Evolutionary conservation across 768 basidiomycete genomes (phyloP).

Genomic region (Fomitopsis pulvina): DNA sequence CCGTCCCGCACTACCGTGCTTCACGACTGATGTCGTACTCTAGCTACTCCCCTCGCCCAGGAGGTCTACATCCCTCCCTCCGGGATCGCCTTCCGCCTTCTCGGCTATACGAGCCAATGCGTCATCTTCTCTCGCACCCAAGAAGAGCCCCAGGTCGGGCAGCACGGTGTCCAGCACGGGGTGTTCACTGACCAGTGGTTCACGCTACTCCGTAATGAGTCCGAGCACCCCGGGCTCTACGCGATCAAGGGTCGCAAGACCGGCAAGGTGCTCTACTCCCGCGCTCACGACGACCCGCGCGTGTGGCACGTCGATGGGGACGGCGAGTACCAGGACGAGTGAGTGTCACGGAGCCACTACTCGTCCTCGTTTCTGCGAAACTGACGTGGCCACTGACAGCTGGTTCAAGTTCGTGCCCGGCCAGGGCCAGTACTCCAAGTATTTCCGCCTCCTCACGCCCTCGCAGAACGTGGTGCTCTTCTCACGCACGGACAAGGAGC

Average conservation of each 20-base stretch:
- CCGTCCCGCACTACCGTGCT: no score
- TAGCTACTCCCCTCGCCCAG: no score
- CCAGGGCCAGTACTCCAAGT: neutral
- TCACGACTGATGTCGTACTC: no score
- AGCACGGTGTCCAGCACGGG: neutral
- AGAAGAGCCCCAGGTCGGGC: neutral
- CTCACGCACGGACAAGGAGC: neutral
- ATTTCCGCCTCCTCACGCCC: slow-evolving; percentile 1
- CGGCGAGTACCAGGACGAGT: neutral
- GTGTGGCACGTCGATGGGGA: neutral
- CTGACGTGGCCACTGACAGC: neutral
- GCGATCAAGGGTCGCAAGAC: slow-evolving; percentile 1
- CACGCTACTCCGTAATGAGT: slow-evolving; percentile 1
- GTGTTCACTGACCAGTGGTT: no score
- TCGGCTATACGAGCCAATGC: slow-evolving; percentile 1
- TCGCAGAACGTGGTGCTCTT: neutral
- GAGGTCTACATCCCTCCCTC: no score
- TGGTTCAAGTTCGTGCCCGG: slow-evolving; percentile 4
- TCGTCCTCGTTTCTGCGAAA: neutral
- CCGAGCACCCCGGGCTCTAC: slow-evolving; percentile 2
- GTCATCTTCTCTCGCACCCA: slow-evolving; percentile 5
- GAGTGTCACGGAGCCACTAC: neutral
- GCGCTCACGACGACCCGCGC: neutral
- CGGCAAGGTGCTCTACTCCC: slow-evolving; percentile 4
- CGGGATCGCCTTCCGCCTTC: no score